These are phyloP conservation scores for Solanum hybrid DNA, from an alignment of 305 asterid genomes.

Conservation along the genomic window DNA sequence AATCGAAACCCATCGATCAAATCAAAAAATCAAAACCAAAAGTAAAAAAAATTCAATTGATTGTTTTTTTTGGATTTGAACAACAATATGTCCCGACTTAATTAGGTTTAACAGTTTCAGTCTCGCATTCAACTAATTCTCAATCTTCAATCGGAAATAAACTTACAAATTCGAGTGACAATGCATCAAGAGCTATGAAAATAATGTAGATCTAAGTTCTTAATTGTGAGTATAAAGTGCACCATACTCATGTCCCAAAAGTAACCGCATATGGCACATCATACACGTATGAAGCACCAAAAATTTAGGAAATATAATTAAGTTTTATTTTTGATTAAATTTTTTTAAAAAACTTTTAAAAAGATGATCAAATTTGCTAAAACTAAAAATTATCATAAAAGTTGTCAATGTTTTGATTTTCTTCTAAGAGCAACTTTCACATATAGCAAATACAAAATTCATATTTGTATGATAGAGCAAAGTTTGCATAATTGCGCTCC, in stretches of 20 bases:
- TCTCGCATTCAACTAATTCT: background rate
- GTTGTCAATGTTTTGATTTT: background rate
- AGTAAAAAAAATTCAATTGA: no score
- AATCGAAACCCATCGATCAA: no score
- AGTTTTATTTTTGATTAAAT: background rate
- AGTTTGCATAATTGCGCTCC: no score
- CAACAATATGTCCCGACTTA: background rate
- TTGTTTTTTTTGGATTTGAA: no score
- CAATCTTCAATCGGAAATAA: fast-evolving
- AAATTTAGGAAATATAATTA: background rate
- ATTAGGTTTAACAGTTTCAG: no score
- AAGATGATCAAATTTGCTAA: background rate
- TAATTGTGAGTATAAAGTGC: background rate
- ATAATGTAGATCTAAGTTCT: background rate
- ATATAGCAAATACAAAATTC: no score
- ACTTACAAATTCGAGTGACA: background rate
- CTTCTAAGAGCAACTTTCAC: no score
- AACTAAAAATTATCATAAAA: background rate
- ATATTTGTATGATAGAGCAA: no score
- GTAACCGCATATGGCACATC: background rate
- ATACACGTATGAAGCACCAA: background rate
- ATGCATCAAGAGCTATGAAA: no score
- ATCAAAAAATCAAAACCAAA: no score
- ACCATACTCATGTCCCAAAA: background rate
- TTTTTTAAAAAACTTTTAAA: background rate